Evolutionary conservation across 805 yeast genomes (phyloP), one percentile per base, ranked within the genome.

Genomic region (Yarrowia keelungensis): DNA sequence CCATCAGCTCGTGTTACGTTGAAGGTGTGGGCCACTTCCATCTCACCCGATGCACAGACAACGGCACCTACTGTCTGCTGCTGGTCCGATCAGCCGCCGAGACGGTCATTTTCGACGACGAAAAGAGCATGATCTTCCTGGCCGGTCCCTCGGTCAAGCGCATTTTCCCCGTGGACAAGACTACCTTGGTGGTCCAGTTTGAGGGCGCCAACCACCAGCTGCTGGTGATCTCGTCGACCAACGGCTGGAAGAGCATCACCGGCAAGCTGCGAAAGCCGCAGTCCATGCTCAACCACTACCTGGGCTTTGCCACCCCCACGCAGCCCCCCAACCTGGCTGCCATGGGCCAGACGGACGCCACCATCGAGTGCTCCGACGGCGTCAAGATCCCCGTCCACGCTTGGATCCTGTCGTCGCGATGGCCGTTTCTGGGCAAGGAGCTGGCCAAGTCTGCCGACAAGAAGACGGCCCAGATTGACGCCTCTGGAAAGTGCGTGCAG

Each of bases 1-100:
- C 45, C 45, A 42, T 42, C 45, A 42, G 45, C 45, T 42, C 45
- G 9, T 42, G 45, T 15, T 42, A n/a, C 45, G 15, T 42, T 42
- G 45, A 42, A 10, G 45, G 45, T 1, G 45, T 42, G 14, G 45
- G 45, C 16, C 15, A 8, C 19, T 42, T 42, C 45, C 45, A 42
- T 2, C 45, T 42, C 19, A 42, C 45, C 45, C 4, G 32, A 26
- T 26, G 32, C 32, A 26, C 32, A 5, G 32, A 26, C 32, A 26
- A 26, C 32, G 45, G 45, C 45, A 42, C 19, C 19, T 42, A 15
- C 45, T 42, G 45, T 42, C 45, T 42, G 8, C 45, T 42, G 45
- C 9, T 42, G 45, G 45, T 42, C 4, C 45, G 45, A 9, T 42
- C 45, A 1, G 9, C 8, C 19, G 45, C 45, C 8, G 45, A 42